Conservation (phyloP, 2,329 filamentous ascomycete species). For the Orbilia javanica region DNA sequence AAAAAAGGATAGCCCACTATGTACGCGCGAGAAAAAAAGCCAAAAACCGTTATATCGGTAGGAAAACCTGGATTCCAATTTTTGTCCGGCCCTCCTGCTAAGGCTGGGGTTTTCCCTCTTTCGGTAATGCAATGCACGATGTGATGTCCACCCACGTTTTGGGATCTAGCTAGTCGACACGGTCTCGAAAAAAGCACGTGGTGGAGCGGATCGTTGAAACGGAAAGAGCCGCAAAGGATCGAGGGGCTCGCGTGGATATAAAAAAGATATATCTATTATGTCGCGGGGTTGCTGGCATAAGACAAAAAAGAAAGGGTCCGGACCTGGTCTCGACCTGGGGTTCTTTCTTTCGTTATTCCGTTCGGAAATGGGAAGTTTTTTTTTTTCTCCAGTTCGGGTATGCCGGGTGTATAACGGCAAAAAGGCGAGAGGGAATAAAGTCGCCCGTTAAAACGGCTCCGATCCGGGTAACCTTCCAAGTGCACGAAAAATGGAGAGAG, state of each 20-base stretch:
- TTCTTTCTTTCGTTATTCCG: background rate
- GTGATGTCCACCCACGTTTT: constrained; percentile 7
- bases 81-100: background rate
- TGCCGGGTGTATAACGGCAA: background rate
- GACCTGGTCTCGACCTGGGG: background rate
- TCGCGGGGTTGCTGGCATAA: background rate
- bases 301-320: background rate
- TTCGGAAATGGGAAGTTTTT: background rate
- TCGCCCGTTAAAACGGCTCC: constrained; percentile 2
- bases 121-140: constrained; percentile 17
- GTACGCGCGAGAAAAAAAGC: background rate
- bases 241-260: background rate
- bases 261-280: no score
- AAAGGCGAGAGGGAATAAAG: constrained; percentile 1
- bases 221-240: background rate
- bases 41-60: no score
- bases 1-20: background rate
- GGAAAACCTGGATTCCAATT: background rate
- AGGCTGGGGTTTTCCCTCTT: background rate
- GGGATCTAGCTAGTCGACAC: background rate
- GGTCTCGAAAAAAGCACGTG: background rate
- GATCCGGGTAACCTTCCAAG: constrained; percentile 1
- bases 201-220: background rate
- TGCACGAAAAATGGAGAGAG: background rate
- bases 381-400: background rate